A percentile compares a stretch with the other conserved stretches of the same genome.
These are phyloP conservation scores for Nannochloropsis granulata DNA, from an alignment of 108 stramenopile species.

Conservation along the genomic window DNA sequence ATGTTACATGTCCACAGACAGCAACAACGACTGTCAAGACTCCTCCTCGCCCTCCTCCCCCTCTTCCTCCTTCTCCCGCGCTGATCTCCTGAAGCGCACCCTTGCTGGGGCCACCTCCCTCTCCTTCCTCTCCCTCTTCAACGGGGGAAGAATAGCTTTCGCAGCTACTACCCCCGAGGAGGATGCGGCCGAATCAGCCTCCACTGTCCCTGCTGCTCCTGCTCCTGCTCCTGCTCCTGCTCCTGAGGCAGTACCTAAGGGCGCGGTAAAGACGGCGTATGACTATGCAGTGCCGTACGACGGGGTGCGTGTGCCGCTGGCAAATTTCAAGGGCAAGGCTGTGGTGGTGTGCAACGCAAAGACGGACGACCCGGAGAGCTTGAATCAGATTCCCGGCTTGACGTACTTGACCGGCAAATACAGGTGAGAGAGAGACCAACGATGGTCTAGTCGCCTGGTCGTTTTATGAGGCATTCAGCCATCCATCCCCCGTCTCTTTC, in stretches of 20 bases:
- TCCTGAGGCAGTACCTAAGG: not conserved
- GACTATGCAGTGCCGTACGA: conserved; percentile 19
- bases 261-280: not conserved
- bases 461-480: conserved; percentile 4
- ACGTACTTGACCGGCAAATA: conserved; percentile 16
- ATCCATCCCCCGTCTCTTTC: not conserved
- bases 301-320: conserved; percentile 15
- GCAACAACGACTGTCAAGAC: too few relatives aligned
- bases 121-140: too few relatives aligned
- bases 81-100: too few relatives aligned
- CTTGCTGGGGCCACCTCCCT: too few relatives aligned
- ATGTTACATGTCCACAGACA: too few relatives aligned
- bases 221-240: not conserved
- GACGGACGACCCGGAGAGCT: conserved; percentile 38
- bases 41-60: too few relatives aligned
- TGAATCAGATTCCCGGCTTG: conserved; percentile 28
- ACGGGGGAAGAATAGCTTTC: too few relatives aligned
- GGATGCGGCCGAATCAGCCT: not conserved
- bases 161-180: too few relatives aligned
- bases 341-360: conserved; percentile 38
- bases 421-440: not conserved
- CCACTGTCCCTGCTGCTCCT: not conserved
- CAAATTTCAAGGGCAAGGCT: conserved; percentile 25
- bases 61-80: too few relatives aligned
- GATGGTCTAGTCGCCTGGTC: too few relatives aligned